These are phyloP conservation scores for Venturia aucupariae DNA, from an alignment of 2,329 filamentous ascomycete genomes.

Conservation along the genomic window DNA sequence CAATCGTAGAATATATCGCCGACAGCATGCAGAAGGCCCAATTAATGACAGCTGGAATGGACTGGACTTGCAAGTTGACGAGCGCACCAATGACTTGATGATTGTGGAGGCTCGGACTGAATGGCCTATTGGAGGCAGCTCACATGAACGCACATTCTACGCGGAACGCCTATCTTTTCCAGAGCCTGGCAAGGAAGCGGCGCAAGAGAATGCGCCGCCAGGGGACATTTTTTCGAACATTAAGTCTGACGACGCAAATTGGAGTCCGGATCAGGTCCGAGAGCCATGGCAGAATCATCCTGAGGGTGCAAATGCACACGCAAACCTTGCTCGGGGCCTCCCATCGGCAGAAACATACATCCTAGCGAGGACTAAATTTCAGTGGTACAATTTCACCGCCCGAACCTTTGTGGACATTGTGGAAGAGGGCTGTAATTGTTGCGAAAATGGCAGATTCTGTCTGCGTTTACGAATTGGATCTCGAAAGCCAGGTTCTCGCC, in stretches of 20 bases:
- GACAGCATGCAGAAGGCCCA: slow-evolving; percentile 59
- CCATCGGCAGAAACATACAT: slow-evolving; percentile 36
- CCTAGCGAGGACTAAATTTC: slow-evolving; percentile 45
- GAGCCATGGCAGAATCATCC: slow-evolving; percentile 35
- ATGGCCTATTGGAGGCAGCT: slow-evolving; percentile 49
- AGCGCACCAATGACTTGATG: slow-evolving; percentile 46
- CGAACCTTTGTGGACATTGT: slow-evolving; percentile 53
- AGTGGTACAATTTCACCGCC: slow-evolving; percentile 45
- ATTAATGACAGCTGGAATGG: slow-evolving; percentile 68
- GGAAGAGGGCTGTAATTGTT: slow-evolving; percentile 36
- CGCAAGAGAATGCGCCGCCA: slow-evolving; percentile 18
- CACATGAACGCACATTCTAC: slow-evolving; percentile 58
- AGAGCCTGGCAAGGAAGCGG: neutral
- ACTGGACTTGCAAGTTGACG: slow-evolving; percentile 52
- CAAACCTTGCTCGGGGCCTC: slow-evolving; percentile 33
- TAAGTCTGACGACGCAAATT: slow-evolving; percentile 30
- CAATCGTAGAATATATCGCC: slow-evolving; percentile 50
- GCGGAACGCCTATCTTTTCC: slow-evolving; percentile 19
- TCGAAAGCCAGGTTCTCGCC: slow-evolving; percentile 26
- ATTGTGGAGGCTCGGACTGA: slow-evolving; percentile 63
- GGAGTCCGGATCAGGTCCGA: slow-evolving; percentile 28
- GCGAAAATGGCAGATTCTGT: slow-evolving; percentile 24
- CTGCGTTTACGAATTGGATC: slow-evolving; percentile 44
- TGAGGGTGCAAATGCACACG: slow-evolving; percentile 28
- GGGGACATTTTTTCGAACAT: slow-evolving; percentile 21